Percentiles rank a stretch among this genome's conserved stretches.
Evolutionary conservation across 2,329 filamentous ascomycete species (phyloP).

Genomic region (Trichoderma sp.): DNA sequence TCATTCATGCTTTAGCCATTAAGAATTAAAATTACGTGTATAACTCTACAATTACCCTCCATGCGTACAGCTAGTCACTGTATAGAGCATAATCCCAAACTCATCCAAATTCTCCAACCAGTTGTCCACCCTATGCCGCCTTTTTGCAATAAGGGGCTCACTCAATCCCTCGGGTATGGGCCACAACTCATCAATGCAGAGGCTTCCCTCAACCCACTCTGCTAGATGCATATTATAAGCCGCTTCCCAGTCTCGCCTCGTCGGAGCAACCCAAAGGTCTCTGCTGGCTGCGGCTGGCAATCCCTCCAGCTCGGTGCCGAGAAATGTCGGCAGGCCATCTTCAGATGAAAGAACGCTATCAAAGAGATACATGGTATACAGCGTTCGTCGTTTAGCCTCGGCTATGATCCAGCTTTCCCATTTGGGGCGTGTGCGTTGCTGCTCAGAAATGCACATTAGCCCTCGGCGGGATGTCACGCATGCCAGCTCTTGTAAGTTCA

Average conservation of each 20-base stretch:
- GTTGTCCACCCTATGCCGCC: conserved; percentile 44
- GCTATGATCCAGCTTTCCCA: conserved; percentile 58
- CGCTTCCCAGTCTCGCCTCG: conserved; percentile 44
- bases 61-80: conserved; percentile 50
- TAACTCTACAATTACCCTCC: conserved; percentile 30
- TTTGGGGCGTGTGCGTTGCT: conserved; percentile 40
- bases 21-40: not conserved
- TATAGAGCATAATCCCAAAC: conserved; percentile 56
- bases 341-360: conserved; percentile 50
- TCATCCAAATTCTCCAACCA: conserved; percentile 56
- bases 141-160: conserved; percentile 35
- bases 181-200: conserved; percentile 57
- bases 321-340: conserved; percentile 48
- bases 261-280: conserved; percentile 45
- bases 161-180: conserved; percentile 38
- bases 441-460: conserved; percentile 48
- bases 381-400: conserved; percentile 53
- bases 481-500: conserved; percentile 54
- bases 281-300: conserved; percentile 47
- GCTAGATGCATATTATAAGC: conserved; percentile 46
- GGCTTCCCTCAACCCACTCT: conserved; percentile 43
- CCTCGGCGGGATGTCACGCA: conserved; percentile 43
- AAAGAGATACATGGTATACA: conserved; percentile 57
- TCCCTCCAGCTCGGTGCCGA: conserved; percentile 51
- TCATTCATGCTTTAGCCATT: not conserved